Conservation (phyloP, 306 rosid genomes). For the Oxytropis ochrocephala region DNA sequence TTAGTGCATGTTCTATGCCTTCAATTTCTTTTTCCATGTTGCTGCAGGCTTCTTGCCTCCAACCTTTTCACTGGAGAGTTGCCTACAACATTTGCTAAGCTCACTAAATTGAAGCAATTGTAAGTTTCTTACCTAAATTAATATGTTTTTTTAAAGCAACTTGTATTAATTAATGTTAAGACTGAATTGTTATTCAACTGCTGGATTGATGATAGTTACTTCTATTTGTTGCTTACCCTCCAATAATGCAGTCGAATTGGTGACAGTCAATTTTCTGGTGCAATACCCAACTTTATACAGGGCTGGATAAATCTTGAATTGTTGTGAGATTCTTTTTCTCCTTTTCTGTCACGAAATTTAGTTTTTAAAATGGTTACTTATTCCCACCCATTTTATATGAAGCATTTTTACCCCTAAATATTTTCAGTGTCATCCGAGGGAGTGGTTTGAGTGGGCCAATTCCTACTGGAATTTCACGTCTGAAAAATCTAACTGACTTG, state of each 20-base stretch:
- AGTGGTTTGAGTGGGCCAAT: constrained; percentile 76
- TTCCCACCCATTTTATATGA: not conserved
- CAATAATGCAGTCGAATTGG: constrained; percentile 45
- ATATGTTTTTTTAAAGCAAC: too few species aligned
- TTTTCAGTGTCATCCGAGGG: constrained; percentile 43
- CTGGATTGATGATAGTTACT: not conserved
- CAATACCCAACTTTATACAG: constrained; percentile 49
- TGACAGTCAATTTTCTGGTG: constrained; percentile 52
- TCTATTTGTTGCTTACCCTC: not conserved
- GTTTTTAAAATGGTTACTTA: not conserved
- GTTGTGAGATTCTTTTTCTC: constrained; percentile 30
- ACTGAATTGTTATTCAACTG: not conserved
- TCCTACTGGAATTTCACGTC: constrained; percentile 45
- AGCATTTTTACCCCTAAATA: not conserved
- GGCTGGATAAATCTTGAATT: constrained; percentile 44
- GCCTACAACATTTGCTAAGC: constrained; percentile 26
- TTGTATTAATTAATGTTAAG: not conserved
- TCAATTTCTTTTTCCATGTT: not conserved
- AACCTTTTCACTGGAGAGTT: constrained; percentile 29
- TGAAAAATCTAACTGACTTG: constrained; percentile 43
- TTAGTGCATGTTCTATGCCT: not conserved
- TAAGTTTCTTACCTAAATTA: constrained; percentile 24
- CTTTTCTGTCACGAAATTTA: not conserved
- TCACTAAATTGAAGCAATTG: constrained; percentile 30
- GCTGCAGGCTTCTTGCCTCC: constrained; percentile 38